Evolutionary conservation across 345 rosid genomes (phyloP), one percentile per base, ranked within the genome.

Genomic region (Eucalyptus globulus): DNA sequence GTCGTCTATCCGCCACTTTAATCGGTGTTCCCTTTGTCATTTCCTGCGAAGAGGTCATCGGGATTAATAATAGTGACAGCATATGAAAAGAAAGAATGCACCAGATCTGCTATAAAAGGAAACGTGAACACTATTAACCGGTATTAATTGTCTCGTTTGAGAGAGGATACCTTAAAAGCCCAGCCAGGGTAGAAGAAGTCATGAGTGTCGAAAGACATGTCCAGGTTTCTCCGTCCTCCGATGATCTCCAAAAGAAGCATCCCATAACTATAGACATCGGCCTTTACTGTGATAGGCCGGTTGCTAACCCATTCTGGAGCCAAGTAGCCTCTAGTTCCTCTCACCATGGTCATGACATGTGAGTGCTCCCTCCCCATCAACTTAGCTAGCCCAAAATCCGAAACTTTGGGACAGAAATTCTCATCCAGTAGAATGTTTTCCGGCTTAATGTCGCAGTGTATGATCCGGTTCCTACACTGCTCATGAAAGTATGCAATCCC

Each of bases 111-210:
- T 14, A 51, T 45, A 60, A 45, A n/a, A 44, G 31, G 87, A 44
- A 67, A 53, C 34, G 15, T 24, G 15, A 76, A 40, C 83, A 21
- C 47, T 11, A 76, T 21, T 11, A 76, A 76, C 26, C 2, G 27
- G 83, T 37, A 37, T 72, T 5, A 37, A 34, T 37, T 72, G 14
- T 37, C 45, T 37, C 26, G 27, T 37, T 40, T 89, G 34, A 56
- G 40, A 56, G 40, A 86, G 54, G 56, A 83, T 90, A 96, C 98
- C 96, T 97, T 97, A 47, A 90, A 96, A 31, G 99, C 98, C 97
- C 96, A 95, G 80, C 99, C 97, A 24, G 99, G 99, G 87, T 93
- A 96, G 89, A 95, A 97, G 95, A 97, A 97, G 56, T 94, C 94
- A 9, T 95, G 95, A 51, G 92, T 93, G 24, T 93, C 91, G 58